Base-by-base conservation (phyloP, 176 grass and related monocot genomes). In the Poa annua region DNA sequence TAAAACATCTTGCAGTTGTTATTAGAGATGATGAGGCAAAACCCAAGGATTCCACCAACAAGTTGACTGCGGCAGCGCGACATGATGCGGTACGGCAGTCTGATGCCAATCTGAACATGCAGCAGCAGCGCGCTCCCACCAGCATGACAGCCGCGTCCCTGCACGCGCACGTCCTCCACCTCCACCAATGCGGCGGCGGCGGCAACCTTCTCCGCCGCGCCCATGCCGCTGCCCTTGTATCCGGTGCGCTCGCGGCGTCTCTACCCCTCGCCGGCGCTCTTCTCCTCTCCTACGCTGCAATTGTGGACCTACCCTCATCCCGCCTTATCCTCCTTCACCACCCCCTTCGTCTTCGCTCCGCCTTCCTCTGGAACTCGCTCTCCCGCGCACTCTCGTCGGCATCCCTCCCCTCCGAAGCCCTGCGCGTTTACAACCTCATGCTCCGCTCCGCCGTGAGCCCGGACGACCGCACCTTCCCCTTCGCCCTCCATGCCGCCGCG, bases 301-400 rank as follows among this genome's bases (percentile, higher is more conserved):
- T 84, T 21, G n/a, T 11, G 24, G 88, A 89, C 71, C 55, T 92
- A 24, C 21, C 71, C 14, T 82, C 92, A 25, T 82, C 90, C 19
- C 76, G 78, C 84, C 90, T 54, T 25, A 67, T 92, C 79, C 90
- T 92, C 42, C 32, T 17, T 29, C 76, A 76, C 71, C 85, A 85
- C 69, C 90, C 88, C 2, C 84, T 89, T 74, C 83, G 77, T 10
- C 24, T 84, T 13, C 25, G 74, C 14, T 81, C 83, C 2, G 79
- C 92, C 24, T 92, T 98, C 90, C 85, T 94, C 35, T 97, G 92
- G 95, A 97, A 97, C 64, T 91, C 92, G 14, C 90, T 97, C 82
- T 87, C 88, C 81, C 92, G 90, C 22, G 88, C 95, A 55, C 80
- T 97, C 66, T 91, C 95, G 25, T 86, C 84, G 20, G 66, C 49